Evolutionary conservation across 192 early-diverging fungal genomes (phyloP), one percentile per base, ranked within the genome.

Genomic region (Coemansia sp.): DNA sequence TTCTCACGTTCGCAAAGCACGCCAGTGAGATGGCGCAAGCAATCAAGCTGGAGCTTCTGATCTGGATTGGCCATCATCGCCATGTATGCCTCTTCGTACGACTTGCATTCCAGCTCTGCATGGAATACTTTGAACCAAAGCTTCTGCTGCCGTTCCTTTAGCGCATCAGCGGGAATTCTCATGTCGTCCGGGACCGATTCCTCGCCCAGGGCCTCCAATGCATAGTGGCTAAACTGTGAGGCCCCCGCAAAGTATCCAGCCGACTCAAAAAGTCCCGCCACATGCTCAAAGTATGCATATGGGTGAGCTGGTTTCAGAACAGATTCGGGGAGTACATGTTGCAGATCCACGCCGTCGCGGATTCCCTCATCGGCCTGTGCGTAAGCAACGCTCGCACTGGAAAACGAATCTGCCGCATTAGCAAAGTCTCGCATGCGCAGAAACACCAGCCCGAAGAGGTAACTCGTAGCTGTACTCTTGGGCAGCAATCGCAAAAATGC

Each of bases 121-220:
- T 77, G 68, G 74, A 83, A 83, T 19, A 83, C 67, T 56, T 58
- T 56, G 65, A 83, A 74, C 73, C 78, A 83, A 51, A 76, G 73
- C 51, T 52, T 28, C 28, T 58, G 64, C 27, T 54, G 60, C 47
- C 48, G 54, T 44, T 72, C 72, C 31, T 47, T 53, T 18, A 23
- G 52, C 34, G 44, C 30, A 3, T 38, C 63, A 8, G 30, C 41
- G 2, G 54, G 23, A 27, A 66, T 2, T 10, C 54, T 71, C 27
- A 48, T 24, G n/a, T 32, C 68, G 4, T 60, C 55, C 5, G 27
- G 34, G 41, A 44, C 67, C 5, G 41, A 14, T 12, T 82, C 71
- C 10, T 59, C 62, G 12, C 67, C 53, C 32, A 73, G 53, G 4
- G 73, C 38, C 44, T 65, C 50, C 6, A 83, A 44, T 19, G 82